Evolutionary conservation across 495 filamentous ascomycete species (phyloP).

Genomic region (Penicillium alfredii): DNA sequence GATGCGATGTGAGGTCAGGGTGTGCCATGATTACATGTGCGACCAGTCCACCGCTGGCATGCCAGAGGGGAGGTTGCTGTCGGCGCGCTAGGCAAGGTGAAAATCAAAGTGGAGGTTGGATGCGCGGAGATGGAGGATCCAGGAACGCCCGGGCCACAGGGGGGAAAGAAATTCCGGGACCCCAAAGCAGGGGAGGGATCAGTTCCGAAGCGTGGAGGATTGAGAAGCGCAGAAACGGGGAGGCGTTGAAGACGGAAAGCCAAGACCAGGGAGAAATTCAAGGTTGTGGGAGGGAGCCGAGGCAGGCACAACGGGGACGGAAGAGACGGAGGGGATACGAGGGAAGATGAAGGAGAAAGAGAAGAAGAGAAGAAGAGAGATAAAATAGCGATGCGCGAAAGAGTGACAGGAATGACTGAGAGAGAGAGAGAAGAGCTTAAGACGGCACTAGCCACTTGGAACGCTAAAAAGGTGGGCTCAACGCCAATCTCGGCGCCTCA

Average conservation of each 20-base stretch:
- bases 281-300: no score
- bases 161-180: slow-evolving; percentile 7
- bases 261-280: slow-evolving; percentile 10
- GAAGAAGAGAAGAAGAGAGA: slow-evolving; percentile 14
- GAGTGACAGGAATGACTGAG: no score
- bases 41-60: slow-evolving; percentile 35
- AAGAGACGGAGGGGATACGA: slow-evolving; percentile 13
- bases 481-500: no score
- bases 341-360: no score
- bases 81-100: slow-evolving; percentile 21
- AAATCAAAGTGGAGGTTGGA: slow-evolving; percentile 26
- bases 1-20: slow-evolving; percentile 71
- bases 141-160: slow-evolving; percentile 10
- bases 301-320: slow-evolving; percentile 6
- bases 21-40: slow-evolving; percentile 48
- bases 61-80: slow-evolving; percentile 25
- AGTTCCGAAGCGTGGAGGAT: slow-evolving; percentile 7
- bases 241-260: neutral
- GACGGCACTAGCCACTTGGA: slow-evolving; percentile 10
- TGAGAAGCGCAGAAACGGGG: slow-evolving; percentile 4
- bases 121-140: slow-evolving; percentile 9
- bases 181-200: slow-evolving; percentile 10
- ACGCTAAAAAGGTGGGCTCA: no score
- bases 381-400: no score
- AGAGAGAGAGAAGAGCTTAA: no score